These are phyloP conservation scores for Aspergillus ellipticus DNA, from an alignment of 495 filamentous ascomycete species.

Conservation along the genomic window DNA sequence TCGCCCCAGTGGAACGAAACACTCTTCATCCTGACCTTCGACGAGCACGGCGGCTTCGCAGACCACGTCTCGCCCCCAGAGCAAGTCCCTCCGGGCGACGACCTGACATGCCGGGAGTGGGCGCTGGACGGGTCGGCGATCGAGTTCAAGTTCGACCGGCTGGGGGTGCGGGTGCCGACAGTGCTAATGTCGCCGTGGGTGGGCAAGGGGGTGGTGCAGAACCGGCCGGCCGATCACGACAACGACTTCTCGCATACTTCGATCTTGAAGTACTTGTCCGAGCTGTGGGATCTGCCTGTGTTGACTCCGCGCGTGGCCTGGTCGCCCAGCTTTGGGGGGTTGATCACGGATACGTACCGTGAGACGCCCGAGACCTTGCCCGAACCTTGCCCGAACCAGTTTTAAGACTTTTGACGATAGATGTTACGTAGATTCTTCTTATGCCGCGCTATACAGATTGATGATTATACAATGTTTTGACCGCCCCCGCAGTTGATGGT, in stretches of 20 bases:
- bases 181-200: conserved; percentile 51
- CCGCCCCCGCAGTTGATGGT: no score
- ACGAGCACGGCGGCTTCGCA: conserved; percentile 49
- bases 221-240: conserved; percentile 24
- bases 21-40: conserved; percentile 48
- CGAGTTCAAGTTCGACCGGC: conserved; percentile 47
- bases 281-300: conserved; percentile 43
- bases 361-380: conserved; percentile 29
- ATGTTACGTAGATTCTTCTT: no score
- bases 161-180: conserved; percentile 49
- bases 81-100: conserved; percentile 40
- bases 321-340: conserved; percentile 37
- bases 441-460: no score
- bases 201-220: conserved; percentile 39
- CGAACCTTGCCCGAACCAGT: no score
- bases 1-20: conserved; percentile 49
- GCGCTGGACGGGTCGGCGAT: conserved; percentile 38
- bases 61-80: conserved; percentile 47
- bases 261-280: conserved; percentile 38
- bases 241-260: conserved; percentile 45
- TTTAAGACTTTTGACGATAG: not conserved
- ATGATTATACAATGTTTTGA: no score
- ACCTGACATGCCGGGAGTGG: conserved; percentile 39
- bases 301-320: conserved; percentile 41
- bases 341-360: conserved; percentile 30